These are phyloP conservation scores for Actinomortierella ambigua DNA, from an alignment of 371 early-diverging fungal species.

Conservation along the genomic window DNA sequence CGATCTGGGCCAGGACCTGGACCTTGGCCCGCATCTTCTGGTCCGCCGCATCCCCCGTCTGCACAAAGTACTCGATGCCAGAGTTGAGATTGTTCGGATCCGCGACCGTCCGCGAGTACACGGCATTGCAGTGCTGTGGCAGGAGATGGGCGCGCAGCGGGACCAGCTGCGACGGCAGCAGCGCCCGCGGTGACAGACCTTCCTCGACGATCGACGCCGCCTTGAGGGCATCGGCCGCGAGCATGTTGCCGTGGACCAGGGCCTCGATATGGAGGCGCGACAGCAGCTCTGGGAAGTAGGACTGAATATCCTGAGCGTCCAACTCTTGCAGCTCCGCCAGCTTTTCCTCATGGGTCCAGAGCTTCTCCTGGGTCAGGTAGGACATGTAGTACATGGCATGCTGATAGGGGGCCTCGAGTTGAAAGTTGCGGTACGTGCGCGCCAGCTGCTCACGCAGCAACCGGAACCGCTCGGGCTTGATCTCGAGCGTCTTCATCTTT, in stretches of 20 bases:
- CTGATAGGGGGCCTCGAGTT: slow-evolving; percentile 73
- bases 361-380: slow-evolving; percentile 75
- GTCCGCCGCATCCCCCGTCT: slow-evolving; percentile 62
- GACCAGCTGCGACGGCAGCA: slow-evolving; percentile 65
- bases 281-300: slow-evolving; percentile 73
- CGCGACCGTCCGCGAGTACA: slow-evolving; percentile 70
- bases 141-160: slow-evolving; percentile 71
- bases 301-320: slow-evolving; percentile 72
- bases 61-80: slow-evolving; percentile 82
- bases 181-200: slow-evolving; percentile 59
- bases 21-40: slow-evolving; percentile 65
- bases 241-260: slow-evolving; percentile 85
- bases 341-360: slow-evolving; percentile 88
- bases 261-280: slow-evolving; percentile 75
- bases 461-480: slow-evolving; percentile 74
- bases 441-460: slow-evolving; percentile 74
- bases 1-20: slow-evolving; percentile 76
- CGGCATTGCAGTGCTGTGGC: slow-evolving; percentile 61
- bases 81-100: slow-evolving; percentile 86
- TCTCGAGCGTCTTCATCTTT: slow-evolving; percentile 65
- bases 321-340: slow-evolving; percentile 63
- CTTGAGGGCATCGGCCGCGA: slow-evolving; percentile 64
- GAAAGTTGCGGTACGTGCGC: slow-evolving; percentile 73
- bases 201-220: slow-evolving; percentile 60
- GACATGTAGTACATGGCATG: slow-evolving; percentile 81